Evolutionary conservation across 768 basidiomycete species (phyloP).

Genomic region (Filobasidium floriforme): DNA sequence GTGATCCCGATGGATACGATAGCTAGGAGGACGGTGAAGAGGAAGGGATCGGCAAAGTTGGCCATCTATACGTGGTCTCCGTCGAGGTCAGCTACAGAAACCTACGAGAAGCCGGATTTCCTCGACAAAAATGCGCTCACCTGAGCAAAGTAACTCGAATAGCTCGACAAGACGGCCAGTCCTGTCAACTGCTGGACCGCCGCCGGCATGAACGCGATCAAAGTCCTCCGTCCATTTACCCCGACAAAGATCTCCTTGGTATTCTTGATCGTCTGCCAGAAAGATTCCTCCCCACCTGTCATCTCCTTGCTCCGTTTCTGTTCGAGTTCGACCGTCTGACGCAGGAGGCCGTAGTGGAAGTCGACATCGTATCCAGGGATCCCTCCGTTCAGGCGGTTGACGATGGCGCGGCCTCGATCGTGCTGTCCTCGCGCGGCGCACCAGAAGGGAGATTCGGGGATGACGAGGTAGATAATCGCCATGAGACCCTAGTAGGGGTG

Average conservation of each 20-base stretch:
- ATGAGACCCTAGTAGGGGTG: conserved; percentile 15
- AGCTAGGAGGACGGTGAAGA: conserved; percentile 27
- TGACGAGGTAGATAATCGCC: conserved; percentile 22
- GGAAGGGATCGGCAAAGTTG: conserved; percentile 31
- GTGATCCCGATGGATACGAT: conserved; percentile 24
- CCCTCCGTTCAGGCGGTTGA: conserved; percentile 29
- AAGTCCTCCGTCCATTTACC: conserved; percentile 29
- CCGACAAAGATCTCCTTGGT: conserved; percentile 28
- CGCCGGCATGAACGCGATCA: conserved; percentile 32
- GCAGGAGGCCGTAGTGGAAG: conserved; percentile 32
- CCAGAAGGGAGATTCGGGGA: conserved; percentile 28
- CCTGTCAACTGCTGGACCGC: conserved; percentile 31
- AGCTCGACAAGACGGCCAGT: conserved; percentile 28
- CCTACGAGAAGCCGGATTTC: neutral
- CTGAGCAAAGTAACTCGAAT: conserved; percentile 31
- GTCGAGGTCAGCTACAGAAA: neutral
- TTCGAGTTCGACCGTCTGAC: conserved; percentile 28
- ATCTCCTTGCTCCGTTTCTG: conserved; percentile 2
- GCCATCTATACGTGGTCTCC: conserved; percentile 8
- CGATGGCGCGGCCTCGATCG: conserved; percentile 24
- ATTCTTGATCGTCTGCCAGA: conserved; percentile 24
- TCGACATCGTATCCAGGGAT: conserved; percentile 34
- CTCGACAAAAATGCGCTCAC: neutral
- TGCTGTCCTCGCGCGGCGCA: conserved; percentile 5
- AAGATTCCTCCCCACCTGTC: conserved; percentile 23